These are phyloP conservation scores for Scedosporium apiospermum DNA, from an alignment of 2,329 filamentous ascomycete species.

Conservation along the genomic window DNA sequence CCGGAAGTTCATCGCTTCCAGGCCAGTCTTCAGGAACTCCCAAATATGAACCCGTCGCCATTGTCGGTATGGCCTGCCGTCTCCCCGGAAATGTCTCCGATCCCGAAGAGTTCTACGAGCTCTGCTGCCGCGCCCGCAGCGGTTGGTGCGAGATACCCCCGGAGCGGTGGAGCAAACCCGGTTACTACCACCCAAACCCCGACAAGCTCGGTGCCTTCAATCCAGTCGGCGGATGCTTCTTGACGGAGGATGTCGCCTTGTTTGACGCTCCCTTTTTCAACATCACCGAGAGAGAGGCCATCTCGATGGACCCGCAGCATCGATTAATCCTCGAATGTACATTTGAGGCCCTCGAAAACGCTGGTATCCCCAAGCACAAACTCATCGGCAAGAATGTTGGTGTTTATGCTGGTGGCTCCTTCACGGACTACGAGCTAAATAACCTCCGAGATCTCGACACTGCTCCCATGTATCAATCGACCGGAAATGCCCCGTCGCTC, in stretches of 20 bases:
- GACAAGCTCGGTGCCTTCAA: constrained; percentile 4
- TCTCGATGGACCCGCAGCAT: constrained; percentile 19
- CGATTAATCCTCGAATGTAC: constrained; percentile 16
- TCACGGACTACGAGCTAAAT: constrained; percentile 15
- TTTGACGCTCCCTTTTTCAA: constrained; percentile 19
- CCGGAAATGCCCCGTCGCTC: constrained; percentile 42
- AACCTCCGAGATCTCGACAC: constrained; percentile 17
- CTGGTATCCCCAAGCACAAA: constrained; percentile 21
- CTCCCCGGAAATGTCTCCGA: constrained; percentile 32
- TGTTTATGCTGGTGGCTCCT: constrained; percentile 18
- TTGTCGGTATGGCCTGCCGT: constrained; percentile 38
- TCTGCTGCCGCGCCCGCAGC: constrained; percentile 19
- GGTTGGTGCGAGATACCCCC: constrained; percentile 28
- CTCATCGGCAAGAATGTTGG: constrained; percentile 14
- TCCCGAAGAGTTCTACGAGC: constrained; percentile 33
- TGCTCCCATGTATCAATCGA: constrained; percentile 28
- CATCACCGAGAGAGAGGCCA: constrained; percentile 13
- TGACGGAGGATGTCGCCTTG: constrained; percentile 14
- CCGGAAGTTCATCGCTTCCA: not conserved
- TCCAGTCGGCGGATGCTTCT: constrained; percentile 16
- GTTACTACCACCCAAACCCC: constrained; percentile 22
- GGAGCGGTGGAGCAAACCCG: constrained; percentile 34
- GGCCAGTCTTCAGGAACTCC: not conserved
- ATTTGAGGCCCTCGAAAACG: constrained; percentile 19
- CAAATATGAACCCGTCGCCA: constrained; percentile 27